Evolutionary conservation across 306 rosid genomes (phyloP).

Genomic region (Citrullus amarus): DNA sequence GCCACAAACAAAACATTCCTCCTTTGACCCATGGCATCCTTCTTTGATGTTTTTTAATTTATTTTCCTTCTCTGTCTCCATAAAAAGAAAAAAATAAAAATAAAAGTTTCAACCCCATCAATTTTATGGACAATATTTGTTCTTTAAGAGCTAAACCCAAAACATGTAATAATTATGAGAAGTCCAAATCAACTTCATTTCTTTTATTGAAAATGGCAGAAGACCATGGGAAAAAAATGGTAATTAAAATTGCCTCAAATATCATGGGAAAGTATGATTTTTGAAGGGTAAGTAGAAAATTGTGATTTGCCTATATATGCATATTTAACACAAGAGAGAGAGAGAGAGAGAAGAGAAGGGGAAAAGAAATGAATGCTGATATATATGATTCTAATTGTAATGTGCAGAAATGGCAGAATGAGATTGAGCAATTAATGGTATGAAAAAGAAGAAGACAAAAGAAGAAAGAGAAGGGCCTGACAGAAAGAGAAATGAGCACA

Average conservation of each 20-base stretch:
- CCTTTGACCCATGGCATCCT: no score
- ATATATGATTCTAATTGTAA: not conserved
- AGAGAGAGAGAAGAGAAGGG: not conserved
- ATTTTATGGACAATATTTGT: no score
- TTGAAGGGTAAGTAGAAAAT: not conserved
- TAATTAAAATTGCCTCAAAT: no score
- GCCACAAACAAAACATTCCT: no score
- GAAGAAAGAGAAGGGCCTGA: not conserved
- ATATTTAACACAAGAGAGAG: not conserved
- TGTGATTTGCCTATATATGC: not conserved
- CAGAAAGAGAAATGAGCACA: conserved; percentile 15
- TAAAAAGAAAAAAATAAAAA: no score
- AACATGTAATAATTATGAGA: not conserved
- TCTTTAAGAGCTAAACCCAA: no score
- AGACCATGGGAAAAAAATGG: not conserved
- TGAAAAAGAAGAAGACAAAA: not conserved
- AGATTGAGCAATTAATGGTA: not conserved
- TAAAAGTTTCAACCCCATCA: no score
- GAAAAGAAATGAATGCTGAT: not conserved
- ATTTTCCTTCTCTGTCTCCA: no score
- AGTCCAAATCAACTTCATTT: not conserved
- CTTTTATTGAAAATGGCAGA: not conserved
- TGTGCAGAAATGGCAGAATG: not conserved
- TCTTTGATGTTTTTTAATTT: no score
- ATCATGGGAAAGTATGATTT: not conserved